A percentile compares a stretch with the other conserved stretches of the same genome.
phyloP scores from a whole-genome alignment of 2,329 filamentous ascomycete genomes.

The Neonectria punicea region DNA sequence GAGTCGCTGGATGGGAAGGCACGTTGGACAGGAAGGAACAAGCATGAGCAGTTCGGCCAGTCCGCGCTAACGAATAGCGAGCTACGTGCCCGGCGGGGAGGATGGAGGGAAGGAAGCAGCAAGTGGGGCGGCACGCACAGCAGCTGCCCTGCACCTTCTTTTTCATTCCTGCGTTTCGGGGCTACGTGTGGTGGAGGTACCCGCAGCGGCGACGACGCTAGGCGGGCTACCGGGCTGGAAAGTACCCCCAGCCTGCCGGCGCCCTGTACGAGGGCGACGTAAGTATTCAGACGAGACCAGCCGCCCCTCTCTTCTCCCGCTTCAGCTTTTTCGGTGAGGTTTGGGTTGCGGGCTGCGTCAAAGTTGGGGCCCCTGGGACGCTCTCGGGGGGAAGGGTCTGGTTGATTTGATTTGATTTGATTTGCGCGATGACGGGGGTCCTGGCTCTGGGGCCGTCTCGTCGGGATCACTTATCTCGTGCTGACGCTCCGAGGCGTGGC shows the following conservation, averaged over 20 bases:
- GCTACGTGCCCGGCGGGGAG: not conserved
- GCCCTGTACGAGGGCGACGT: not conserved
- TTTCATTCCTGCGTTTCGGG: slow-evolving; percentile 30
- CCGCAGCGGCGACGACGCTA: slow-evolving; percentile 23
- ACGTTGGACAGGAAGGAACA: slow-evolving; percentile 1
- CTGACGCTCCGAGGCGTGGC: slow-evolving; percentile 12
- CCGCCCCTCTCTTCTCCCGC: no score
- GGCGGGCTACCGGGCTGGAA: slow-evolving; percentile 29
- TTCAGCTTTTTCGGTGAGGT: no score
- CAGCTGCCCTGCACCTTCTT: slow-evolving; percentile 3
- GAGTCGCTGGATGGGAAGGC: not conserved
- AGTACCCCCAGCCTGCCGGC: slow-evolving; percentile 25
- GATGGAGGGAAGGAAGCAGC: slow-evolving; percentile 28
- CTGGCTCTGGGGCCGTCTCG: not conserved
- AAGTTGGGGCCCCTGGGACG: not conserved
- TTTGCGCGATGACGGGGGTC: not conserved
- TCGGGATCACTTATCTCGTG: not conserved
- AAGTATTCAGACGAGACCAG: no score
- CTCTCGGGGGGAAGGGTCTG: not conserved
- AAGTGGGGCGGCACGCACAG: slow-evolving; percentile 32
- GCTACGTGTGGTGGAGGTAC: slow-evolving; percentile 33
- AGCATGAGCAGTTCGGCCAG: slow-evolving; percentile 21
- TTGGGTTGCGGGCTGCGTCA: not conserved
- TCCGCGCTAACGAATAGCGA: slow-evolving; percentile 27
- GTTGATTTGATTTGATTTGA: not conserved